These are phyloP conservation scores for Conidiobolus incongruus DNA, from an alignment of 371 early-diverging fungal species.

Conservation along the genomic window DNA sequence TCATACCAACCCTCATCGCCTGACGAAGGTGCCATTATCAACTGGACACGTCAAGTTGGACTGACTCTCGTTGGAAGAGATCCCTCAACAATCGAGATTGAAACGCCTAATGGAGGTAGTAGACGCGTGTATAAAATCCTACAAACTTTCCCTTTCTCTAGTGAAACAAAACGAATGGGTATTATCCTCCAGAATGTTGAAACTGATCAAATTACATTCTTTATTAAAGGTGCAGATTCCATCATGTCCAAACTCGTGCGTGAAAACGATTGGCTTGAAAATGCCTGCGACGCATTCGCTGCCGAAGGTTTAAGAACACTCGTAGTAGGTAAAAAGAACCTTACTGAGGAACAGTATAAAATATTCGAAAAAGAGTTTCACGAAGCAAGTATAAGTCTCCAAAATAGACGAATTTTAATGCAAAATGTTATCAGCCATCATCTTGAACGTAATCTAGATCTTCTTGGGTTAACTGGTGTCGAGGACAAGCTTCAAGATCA, in stretches of 20 bases:
- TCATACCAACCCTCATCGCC: conserved; percentile 97
- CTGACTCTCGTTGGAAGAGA: conserved; percentile 59
- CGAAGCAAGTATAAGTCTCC: conserved; percentile 46
- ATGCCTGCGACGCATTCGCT: conserved; percentile 98
- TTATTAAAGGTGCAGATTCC: conserved; percentile 95
- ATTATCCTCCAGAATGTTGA: conserved; percentile 62
- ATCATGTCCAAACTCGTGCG: conserved; percentile 79
- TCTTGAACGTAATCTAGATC: conserved; percentile 73
- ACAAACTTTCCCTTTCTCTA: conserved; percentile 92
- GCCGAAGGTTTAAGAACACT: conserved; percentile 96
- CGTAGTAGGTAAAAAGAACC: conserved; percentile 73
- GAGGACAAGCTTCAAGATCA: conserved; percentile 97
- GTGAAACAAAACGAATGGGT: conserved; percentile 98
- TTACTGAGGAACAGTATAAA: conserved; percentile 50
- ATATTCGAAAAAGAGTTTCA: conserved; percentile 42
- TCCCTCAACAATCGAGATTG: conserved; percentile 28
- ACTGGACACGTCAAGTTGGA: conserved; percentile 86
- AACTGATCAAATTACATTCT: conserved; percentile 56
- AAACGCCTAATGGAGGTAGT: conserved; percentile 18
- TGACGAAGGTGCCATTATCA: conserved; percentile 98
- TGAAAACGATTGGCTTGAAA: conserved; percentile 38
- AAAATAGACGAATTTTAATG: conserved; percentile 45
- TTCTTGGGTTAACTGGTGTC: conserved; percentile 96
- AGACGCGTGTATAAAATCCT: conserved; percentile 51
- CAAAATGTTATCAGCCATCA: conserved; percentile 34